Base-by-base conservation (phyloP, 352 stramenopile genomes). In the Globisporangium cystogenes region DNA sequence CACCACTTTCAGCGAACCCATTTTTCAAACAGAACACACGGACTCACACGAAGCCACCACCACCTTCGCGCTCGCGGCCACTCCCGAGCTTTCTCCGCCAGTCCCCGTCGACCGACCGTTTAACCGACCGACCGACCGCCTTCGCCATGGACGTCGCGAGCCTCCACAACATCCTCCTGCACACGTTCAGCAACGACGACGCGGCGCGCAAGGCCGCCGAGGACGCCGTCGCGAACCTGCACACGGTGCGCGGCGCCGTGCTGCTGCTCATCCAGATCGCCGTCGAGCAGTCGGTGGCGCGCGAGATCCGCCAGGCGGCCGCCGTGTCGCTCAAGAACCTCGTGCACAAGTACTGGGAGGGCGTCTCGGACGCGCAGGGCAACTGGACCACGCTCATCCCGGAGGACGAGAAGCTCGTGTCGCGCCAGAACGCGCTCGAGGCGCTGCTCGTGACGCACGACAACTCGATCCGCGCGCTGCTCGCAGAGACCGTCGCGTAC, bases 301-400 rank as follows among this genome's bases (percentile, higher is more conserved):
- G 74, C 44, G 82, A 93, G 57, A 85, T 98, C 44, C 84, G 95
- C 41, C 93, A 98, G 65, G 95, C 92, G 16, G 93, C 92, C 29
- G 89, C 92, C 44, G 96, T 98, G 65, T 87, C 94, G 66, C 74
- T 98, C 35, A 98, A 98, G 73, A 98, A 98, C 74, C 82, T 98
- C 27, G 95, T 97, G 55, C 76, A 95, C 31, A 96, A 97, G 74
- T 95, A 96, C 60, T 98, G 95, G 95, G 83, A 96, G 43, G 90
- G 78, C 37, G 55, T 62, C 8, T 70, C 90, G 48, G 67, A 96
- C 45, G 73, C 82, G 21, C 65, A 93, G 15, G 79, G 82, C 39
- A 86, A 95, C 48, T 79, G 87, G 58, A 57, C 86, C 36, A 59
- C 77, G 36, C 62, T 84, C 27, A 83, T 87, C 52, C 76, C 72